Conservation (phyloP, 2,329 filamentous ascomycete species). For the Orbilia blumenaviensis region DNA sequence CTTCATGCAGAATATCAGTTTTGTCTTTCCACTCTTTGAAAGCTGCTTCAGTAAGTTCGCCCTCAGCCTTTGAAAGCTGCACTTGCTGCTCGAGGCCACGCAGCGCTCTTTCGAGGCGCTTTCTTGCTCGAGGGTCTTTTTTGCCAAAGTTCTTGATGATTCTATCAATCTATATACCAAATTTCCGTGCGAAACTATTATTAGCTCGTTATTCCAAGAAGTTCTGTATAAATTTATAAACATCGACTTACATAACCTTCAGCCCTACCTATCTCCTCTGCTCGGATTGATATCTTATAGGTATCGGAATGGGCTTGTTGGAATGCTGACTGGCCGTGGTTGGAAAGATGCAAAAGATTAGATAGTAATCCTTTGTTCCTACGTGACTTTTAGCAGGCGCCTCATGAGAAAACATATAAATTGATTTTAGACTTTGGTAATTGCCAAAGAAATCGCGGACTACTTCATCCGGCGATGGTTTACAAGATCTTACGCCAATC, state of each 20-base stretch:
- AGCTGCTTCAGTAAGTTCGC: background rate
- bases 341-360: slow-evolving; percentile 11
- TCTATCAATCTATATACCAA: background rate
- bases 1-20: background rate
- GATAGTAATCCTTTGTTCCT: slow-evolving; percentile 1
- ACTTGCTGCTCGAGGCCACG: background rate
- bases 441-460: too few species aligned
- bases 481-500: slow-evolving; percentile 4
- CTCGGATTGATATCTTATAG: slow-evolving; percentile 5
- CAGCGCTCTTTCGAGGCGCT: background rate
- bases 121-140: background rate
- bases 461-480: too few species aligned
- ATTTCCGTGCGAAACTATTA: background rate
- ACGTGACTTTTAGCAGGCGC: background rate
- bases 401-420: too few species aligned
- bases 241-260: background rate
- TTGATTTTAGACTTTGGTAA: too few species aligned
- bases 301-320: slow-evolving; percentile 12
- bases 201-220: too few species aligned
- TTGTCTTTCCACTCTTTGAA: slow-evolving; percentile 1
- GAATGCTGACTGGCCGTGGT: slow-evolving; percentile 8
- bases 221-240: background rate
- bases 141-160: slow-evolving; percentile 1
- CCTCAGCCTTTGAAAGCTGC: background rate
- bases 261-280: background rate